Percentiles rank a stretch among this genome's conserved stretches.
Conservation (phyloP, 495 filamentous ascomycete species). For the Darksidea phi region DNA sequence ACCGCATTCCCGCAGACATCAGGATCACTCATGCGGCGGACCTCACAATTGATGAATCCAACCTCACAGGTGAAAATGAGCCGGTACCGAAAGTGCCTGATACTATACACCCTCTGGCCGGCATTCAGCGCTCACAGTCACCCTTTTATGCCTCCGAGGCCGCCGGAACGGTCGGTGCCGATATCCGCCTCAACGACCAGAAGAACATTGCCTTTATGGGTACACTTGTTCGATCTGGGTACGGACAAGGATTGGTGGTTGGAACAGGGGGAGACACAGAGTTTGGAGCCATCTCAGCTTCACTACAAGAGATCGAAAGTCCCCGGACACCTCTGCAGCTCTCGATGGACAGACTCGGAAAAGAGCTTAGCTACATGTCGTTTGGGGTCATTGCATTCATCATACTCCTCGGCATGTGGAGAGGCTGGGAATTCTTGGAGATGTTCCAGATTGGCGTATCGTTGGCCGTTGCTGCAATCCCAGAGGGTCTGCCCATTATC, state of each 20-base stretch:
- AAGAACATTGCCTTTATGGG: slow-evolving; percentile 97
- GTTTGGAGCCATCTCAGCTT: slow-evolving; percentile 94
- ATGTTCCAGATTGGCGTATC: slow-evolving; percentile 98
- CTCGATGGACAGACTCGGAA: slow-evolving; percentile 94
- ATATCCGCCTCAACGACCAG: slow-evolving; percentile 64
- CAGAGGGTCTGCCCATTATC: slow-evolving; percentile 95
- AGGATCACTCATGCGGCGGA: slow-evolving; percentile 87
- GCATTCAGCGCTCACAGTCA: slow-evolving; percentile 49
- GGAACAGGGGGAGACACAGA: slow-evolving; percentile 89
- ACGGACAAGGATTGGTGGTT: slow-evolving; percentile 93
- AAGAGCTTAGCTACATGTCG: slow-evolving; percentile 91
- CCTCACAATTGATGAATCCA: slow-evolving; percentile 92
- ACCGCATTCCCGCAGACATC: slow-evolving; percentile 94
- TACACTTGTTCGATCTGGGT: slow-evolving; percentile 91
- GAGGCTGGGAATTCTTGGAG: slow-evolving; percentile 84
- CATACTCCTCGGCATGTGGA: slow-evolving; percentile 79
- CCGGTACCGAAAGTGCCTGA: slow-evolving; percentile 75
- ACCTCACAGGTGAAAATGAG: slow-evolving; percentile 95
- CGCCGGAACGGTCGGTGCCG: slow-evolving; percentile 61
- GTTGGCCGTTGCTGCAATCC: slow-evolving; percentile 93
- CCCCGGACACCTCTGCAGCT: slow-evolving; percentile 89
- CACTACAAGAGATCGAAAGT: slow-evolving; percentile 88
- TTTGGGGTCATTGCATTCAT: slow-evolving; percentile 94
- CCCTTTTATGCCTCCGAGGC: slow-evolving; percentile 62
- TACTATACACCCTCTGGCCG: slow-evolving; percentile 44